Base-by-base conservation (phyloP, 129 eudicot genomes). In the Lactuca saligna region DNA sequence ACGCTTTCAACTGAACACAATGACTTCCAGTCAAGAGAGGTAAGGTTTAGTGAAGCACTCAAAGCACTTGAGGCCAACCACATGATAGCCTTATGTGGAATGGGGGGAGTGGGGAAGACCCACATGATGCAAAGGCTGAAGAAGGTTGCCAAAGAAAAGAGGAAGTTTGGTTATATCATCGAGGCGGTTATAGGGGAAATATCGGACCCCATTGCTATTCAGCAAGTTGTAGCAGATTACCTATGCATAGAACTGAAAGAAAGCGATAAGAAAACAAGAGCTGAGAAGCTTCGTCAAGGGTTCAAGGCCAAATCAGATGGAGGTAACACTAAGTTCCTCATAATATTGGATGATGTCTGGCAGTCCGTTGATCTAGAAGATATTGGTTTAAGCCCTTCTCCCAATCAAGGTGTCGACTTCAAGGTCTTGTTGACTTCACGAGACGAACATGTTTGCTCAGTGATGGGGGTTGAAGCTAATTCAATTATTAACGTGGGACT, bases 101-200 rank as follows among this genome's bases (percentile, higher is more conserved):
- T 50, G 71, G 71, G 46, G 0, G 60, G 71, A 10, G 71, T 66
- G 6, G 71, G 71, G 35, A 67, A 67, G 39, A 65, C 70, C 39
- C 4, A 12, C 8, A 65, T 65, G 70, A 48, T 48, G 58, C 39
- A 65, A 65, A n/a, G 49, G n/a, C 59, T 66, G 3, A 50, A 48
- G 4, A 49, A 15, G 2, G 59, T 2, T n/a, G 71, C 12, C 8
- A 9, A 8, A 0, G 59, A 49, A 11, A 32, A 15, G 38, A 66
- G 33, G 8, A 49, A 48, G 58, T 66, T 66, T 66, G 31, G 14
- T 31, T n/a, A 20, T 34, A n/a, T 66, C 15, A 37, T 66, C 4
- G n/a, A 29, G 71, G 71, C 8, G 8, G 71, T 50, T 66, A 51
- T 66, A 3, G 71, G 71, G 44, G n/a, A 35, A 32, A 66, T 8